Base-by-base conservation (phyloP, 345 rosid species). In the Lumnitzera racemosa region DNA sequence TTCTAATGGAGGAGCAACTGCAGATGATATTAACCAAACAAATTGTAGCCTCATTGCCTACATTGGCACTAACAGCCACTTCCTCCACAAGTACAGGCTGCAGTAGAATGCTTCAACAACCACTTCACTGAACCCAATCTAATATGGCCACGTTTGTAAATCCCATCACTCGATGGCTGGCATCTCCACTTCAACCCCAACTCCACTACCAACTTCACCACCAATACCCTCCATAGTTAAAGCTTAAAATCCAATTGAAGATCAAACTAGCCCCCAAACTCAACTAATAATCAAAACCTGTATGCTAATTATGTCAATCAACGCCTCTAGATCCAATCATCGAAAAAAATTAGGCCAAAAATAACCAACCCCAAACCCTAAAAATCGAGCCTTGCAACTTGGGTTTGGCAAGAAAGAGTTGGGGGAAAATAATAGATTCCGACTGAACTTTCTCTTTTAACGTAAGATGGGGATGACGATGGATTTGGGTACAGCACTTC, bases 131-230 rank as follows among this genome's bases (percentile, higher is more conserved):
- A 70, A 3, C 83, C 68, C 1, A 74, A 20, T 11, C 62, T 88
- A 96, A 73, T 95, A 91, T 58, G 88, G 88, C 98, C 98, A 91
- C 98, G 88, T 91, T 81, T 86, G 98, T 66, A 91, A 58, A 77
- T 91, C 65, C 98, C 69, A 60, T 88, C 96, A 14, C 57, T 77
- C 89, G 73, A 80, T 92, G 49, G 74, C 72, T 24, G 85, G 70
- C 72, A 79, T 85, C 76, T 65, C 84, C 24, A 57, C 84, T 55
- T 82, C 88, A 10, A 67, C 72, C 29, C 58, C 76, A 11, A 68
- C 71, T 46, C 49, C 85, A 27, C 16, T 59, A 25, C 20, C 58
- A 16, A 25, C 60, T 6, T 24, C 41, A 10, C 27, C 57, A 52
- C 49, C 48, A 7, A 16, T 23, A 51, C 49, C 55, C 24, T 53